Evolutionary conservation across 257 asterid species (phyloP), one percentile per base, ranked within the genome.

Genomic region (Solanum corneliomulleri): DNA sequence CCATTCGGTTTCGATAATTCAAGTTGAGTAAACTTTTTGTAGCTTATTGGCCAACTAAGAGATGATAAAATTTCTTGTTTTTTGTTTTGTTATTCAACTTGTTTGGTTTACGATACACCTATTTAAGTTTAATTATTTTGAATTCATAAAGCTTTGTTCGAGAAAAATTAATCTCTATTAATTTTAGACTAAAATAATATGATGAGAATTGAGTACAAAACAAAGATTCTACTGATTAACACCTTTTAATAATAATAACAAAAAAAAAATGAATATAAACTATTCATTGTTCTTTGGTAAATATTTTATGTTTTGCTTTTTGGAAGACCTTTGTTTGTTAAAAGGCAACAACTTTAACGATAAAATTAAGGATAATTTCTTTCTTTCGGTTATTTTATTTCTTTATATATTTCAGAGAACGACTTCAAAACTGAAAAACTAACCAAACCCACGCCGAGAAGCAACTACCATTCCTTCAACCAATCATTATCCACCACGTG

Each of bases 401-500:
- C 37, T 41, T 11, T 5, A 11, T 74, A 41, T 21, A 74, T 74
- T 45, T 81, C 42, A 20, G 5, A 56, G 64, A 56, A 56, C 64
- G 64, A 37, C 60, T 64, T 49, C 85, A 49, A 80, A 80, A 81
- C 69, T 6, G 64, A 49, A 52, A 88, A 86, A 83, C 81, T 31
- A 37, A 76, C 80, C 68, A 14, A 58, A 62, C 86, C 18, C 66
- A 80, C 84, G 82, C 37, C 84, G 52, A 71, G 60, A 89, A 86
- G 88, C 86, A 91, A 88, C 81, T 85, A 29, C 84, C 77, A 6
- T 27, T 41, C 86, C 82, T 82, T 69, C 5, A 12, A 8, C 90
- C 13, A 92, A 90, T 86, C 31, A 66, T 4, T n/a, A 33, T 3
- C 31, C 23, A 60, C 78, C 89, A 92, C 88, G 86, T 86, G 87